Evolutionary conservation across 176 grass and related monocot species (phyloP).

Genomic region (Miscanthus lutarioriparius): DNA sequence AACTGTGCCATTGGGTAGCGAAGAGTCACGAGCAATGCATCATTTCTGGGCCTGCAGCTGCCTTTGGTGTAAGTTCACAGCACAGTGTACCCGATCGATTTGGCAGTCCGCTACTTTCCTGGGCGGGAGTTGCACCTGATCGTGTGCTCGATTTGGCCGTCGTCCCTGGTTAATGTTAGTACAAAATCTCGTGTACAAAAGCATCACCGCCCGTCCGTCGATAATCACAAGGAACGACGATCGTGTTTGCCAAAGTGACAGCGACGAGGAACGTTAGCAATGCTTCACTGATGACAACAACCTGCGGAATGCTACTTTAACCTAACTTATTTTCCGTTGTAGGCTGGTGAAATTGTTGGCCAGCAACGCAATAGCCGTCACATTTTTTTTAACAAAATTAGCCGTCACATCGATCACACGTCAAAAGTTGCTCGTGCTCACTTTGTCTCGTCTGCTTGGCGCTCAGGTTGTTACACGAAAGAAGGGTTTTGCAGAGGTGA

Average conservation of each 20-base stretch:
- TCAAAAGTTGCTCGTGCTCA: neutral
- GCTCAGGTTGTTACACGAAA: neutral
- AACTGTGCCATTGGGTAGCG: neutral
- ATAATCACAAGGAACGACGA: neutral
- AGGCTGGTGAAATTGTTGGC: too few relatives aligned
- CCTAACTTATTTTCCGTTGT: too few relatives aligned
- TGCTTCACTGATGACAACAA: neutral
- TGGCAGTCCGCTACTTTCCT: too few relatives aligned
- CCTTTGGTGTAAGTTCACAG: too few relatives aligned
- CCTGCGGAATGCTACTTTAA: neutral
- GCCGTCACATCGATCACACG: too few relatives aligned
- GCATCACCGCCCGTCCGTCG: neutral
- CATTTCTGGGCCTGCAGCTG: neutral
- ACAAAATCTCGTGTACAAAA: neutral
- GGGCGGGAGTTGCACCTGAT: too few relatives aligned
- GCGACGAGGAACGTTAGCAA: neutral
- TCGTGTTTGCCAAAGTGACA: neutral
- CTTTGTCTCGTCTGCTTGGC: neutral
- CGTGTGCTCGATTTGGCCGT: neutral
- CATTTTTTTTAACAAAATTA: too few relatives aligned
- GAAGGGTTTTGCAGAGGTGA: neutral
- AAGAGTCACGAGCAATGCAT: neutral
- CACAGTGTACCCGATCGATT: too few relatives aligned
- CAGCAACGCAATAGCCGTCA: too few relatives aligned
- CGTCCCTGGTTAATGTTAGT: neutral